phyloP scores from a whole-genome alignment of 2,329 filamentous ascomycete species.

The Paracorniculantispora psalliotae region DNA sequence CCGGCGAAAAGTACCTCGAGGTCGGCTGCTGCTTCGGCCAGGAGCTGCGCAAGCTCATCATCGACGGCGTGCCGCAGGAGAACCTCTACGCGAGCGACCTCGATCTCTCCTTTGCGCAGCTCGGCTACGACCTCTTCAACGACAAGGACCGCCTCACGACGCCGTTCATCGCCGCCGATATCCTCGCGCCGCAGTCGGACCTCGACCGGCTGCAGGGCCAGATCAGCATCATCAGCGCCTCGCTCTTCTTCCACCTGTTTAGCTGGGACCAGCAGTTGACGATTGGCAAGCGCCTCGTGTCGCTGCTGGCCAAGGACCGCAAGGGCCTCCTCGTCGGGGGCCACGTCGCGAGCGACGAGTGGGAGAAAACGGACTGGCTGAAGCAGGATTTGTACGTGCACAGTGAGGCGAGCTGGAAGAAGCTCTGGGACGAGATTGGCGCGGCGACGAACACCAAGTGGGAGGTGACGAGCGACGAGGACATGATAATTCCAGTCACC shows the following conservation, averaged over 20 bases:
- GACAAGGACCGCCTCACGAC: conserved; percentile 20
- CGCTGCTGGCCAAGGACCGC: not conserved
- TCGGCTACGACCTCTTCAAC: conserved; percentile 24
- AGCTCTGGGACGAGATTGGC: not conserved
- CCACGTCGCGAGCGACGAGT: not conserved
- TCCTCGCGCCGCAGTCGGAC: not conserved
- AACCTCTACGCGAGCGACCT: conserved; percentile 22
- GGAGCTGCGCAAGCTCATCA: conserved; percentile 23
- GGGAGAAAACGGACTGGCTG: not conserved
- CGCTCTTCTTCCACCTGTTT: conserved; percentile 12
- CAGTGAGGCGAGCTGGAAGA: not conserved
- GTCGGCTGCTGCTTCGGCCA: conserved; percentile 27
- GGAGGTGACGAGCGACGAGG: not conserved
- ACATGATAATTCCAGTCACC: not conserved
- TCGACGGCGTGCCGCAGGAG: conserved; percentile 21
- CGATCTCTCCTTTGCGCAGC: conserved; percentile 17
- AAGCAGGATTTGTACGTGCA: not conserved
- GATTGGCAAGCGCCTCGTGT: not conserved
- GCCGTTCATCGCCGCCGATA: conserved; percentile 20
- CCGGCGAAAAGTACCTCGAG: conserved; percentile 20
- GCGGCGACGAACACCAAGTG: not conserved
- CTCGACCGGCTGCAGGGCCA: not conserved
- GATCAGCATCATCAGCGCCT: conserved; percentile 2
- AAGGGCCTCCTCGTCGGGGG: not conserved
- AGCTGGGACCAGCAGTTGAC: not conserved